Evolutionary conservation across 2,329 filamentous ascomycete genomes (phyloP), one percentile per base, ranked within the genome.

Genomic region (Phoma herbarum): DNA sequence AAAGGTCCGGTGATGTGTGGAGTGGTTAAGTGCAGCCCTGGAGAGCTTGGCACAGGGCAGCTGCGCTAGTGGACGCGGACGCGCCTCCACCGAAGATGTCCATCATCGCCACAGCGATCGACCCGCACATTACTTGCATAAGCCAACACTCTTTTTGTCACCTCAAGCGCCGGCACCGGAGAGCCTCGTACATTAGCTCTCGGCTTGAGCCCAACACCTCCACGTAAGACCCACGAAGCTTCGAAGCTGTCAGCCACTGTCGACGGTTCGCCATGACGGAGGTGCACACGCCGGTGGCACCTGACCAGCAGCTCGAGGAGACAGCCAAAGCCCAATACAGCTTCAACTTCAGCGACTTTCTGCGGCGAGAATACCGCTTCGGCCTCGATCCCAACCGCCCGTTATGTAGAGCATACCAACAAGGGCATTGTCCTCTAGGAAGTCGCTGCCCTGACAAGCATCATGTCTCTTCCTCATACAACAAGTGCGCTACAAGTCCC

Each of bases 291-390:
- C 65, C 67, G 25, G 57, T 63, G 28, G 60, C 54, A 26, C 59
- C 63, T 4, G 70, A 71, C 16, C 72, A 75, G 63, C 67, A 71
- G 54, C 60, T 71, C 26, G 66, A 74, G n/a, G 67, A 71, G 26
- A 47, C 64, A 25, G 62, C 62, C 9, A 68, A 67, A 41, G 59
- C 74, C 14, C 76, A 62, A 66, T 90, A 91, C 80, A 86, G 82
- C 68, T 97, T 97, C 83, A 86, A 86, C 77, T 97, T 97, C 84
- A 89, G 87, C 29, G 90, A 92, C 45, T 97, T 96, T 80, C 87
- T 97, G 35, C 89, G 89, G 65, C 83, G 88, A 61, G 93, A 90
- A 66, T 93, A 95, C 78, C 88, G 92, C 63, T 93, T 96, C 79
- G 90, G 91, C 64, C 88, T 97, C 50, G 87, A 91, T 22, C 86